phyloP scores from a whole-genome alignment of 148 eudicot genomes.

The Beta vulgaris region DNA sequence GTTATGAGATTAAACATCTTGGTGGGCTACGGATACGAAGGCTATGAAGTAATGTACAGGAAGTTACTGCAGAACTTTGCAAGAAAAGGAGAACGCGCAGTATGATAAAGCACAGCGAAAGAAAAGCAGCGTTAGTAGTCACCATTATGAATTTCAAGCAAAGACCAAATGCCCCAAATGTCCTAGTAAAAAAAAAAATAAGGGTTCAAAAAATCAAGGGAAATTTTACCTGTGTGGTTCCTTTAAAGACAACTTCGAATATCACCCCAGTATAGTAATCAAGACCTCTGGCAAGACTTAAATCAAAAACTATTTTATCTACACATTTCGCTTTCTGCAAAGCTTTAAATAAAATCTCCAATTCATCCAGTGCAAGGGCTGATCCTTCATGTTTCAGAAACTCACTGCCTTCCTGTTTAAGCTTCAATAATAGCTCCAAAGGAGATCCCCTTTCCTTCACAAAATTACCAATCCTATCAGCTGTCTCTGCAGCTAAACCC shows the following conservation, averaged over 20 bases:
- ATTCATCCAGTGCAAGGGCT: constrained; percentile 59
- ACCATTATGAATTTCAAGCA: neutral
- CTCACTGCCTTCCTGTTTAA: constrained; percentile 64
- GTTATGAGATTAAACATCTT: too few species aligned
- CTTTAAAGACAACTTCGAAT: constrained; percentile 92
- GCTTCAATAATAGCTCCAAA: constrained; percentile 62
- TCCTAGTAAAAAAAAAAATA: neutral
- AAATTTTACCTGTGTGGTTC: constrained; percentile 72
- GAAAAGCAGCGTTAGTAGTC: neutral
- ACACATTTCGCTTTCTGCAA: constrained; percentile 61
- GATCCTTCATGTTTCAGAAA: constrained; percentile 63
- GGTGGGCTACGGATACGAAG: neutral
- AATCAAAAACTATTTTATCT: constrained; percentile 80
- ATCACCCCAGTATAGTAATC: constrained; percentile 98
- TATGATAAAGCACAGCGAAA: neutral
- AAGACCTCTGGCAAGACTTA: constrained; percentile 98
- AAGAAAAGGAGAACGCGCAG: neutral
- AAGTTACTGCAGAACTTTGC: neutral
- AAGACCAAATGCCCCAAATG: neutral
- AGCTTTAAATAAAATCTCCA: constrained; percentile 77
- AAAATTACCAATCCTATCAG: constrained; percentile 75
- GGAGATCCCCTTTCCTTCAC: constrained; percentile 82
- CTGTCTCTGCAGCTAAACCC: constrained; percentile 69
- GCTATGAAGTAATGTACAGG: neutral
- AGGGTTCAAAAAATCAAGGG: neutral